Percentiles rank a stretch among this genome's conserved stretches.
phyloP scores from a whole-genome alignment of 73 alveolate genomes.

The Symbiodinium pilosum region DNA sequence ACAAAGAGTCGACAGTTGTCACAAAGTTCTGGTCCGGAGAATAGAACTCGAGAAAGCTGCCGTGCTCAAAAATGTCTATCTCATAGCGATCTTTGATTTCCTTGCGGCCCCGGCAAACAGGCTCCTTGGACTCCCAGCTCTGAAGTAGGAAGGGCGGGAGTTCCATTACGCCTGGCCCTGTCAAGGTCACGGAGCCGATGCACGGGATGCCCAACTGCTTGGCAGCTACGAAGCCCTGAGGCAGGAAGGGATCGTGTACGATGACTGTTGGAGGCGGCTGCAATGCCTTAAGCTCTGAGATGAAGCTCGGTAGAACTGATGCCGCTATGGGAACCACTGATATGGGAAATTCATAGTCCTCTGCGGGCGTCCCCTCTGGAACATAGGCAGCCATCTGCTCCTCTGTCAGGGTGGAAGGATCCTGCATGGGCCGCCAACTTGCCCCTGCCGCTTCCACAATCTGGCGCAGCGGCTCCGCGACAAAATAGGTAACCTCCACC shows the following conservation, averaged over 20 bases:
- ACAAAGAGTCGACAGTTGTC: conserved; percentile 43
- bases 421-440: conserved; percentile 37
- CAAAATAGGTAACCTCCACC: conserved; percentile 51
- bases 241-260: conserved; percentile 76
- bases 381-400: conserved; percentile 29
- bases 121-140: conserved; percentile 56
- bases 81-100: conserved; percentile 32
- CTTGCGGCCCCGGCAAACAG: conserved; percentile 18
- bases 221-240: conserved; percentile 58
- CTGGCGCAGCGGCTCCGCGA: conserved; percentile 13
- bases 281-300: conserved; percentile 12
- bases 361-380: neutral
- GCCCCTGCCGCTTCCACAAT: conserved; percentile 72
- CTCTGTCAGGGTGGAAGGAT: neutral
- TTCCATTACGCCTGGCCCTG: conserved; percentile 66
- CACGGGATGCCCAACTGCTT: conserved; percentile 56
- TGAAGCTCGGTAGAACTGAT: neutral
- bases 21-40: conserved; percentile 59
- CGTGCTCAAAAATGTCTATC: conserved; percentile 58
- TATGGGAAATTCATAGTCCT: conserved; percentile 21
- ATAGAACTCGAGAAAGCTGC: conserved; percentile 62
- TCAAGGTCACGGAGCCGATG: conserved; percentile 35
- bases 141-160: conserved; percentile 22
- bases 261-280: conserved; percentile 66
- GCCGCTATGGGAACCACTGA: conserved; percentile 14